A percentile compares a stretch with the other conserved stretches of the same genome.
Conservation (phyloP, 169 alveolate species). For the Sarcocystis neurona region DNA sequence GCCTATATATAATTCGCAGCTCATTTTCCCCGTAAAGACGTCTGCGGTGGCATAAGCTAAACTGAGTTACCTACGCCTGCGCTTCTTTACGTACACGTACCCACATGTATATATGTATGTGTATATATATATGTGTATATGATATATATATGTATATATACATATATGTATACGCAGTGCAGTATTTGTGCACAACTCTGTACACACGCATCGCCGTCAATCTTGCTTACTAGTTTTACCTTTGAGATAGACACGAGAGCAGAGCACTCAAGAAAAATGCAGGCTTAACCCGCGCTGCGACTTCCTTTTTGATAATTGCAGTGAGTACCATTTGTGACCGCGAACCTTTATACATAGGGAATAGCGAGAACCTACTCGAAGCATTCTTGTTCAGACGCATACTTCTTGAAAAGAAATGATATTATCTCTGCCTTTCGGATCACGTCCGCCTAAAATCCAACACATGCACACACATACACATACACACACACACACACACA, state of each 20-base stretch:
- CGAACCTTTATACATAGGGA: no score
- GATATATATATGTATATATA: no score
- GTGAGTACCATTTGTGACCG: no score
- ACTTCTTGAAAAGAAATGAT: conserved; percentile 8
- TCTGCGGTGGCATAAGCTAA: no score
- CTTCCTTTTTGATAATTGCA: no score
- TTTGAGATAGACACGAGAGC: neutral
- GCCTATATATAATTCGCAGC: no score
- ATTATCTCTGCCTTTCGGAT: conserved; percentile 20
- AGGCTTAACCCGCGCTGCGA: no score
- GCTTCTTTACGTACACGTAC: neutral
- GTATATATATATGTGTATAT: no score
- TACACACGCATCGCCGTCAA: neutral
- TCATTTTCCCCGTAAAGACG: no score
- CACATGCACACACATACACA: neutral
- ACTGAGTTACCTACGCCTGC: no score
- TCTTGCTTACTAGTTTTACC: neutral
- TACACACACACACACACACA: neutral
- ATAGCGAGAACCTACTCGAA: neutral
- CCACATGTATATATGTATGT: neutral
- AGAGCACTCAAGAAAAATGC: no score
- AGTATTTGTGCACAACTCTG: neutral
- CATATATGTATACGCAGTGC: neutral
- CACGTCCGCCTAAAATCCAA: neutral
- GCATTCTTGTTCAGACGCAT: neutral